Evolutionary conservation across 108 stramenopile species (phyloP), one percentile per base, ranked within the genome.

Genomic region (Chaetoceros muelleri): DNA sequence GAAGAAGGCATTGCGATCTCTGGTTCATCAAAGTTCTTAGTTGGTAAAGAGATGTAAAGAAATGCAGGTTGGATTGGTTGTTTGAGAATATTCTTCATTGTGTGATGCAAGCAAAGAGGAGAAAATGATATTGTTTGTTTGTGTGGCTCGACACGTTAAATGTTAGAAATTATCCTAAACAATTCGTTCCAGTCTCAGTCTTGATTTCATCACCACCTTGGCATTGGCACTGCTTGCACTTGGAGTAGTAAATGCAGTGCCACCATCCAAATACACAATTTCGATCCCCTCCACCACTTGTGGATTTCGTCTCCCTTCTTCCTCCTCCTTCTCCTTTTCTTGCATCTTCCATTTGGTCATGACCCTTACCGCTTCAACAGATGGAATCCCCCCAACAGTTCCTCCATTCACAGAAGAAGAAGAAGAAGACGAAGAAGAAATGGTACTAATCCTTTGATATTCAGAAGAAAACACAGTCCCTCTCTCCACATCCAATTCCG

Each of bases 1-100:
- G 53, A 93, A 94, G 65, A 86, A 80, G 51, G 90, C 93, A 5
- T 65, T 97, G 55, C 56, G 71, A 45, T 75, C 85, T 7, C 30
- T 93, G 45, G 79, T 71, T 10, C 49, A 76, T 47, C 70, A 70
- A 5, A 31, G 18, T 55, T 2, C 46, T 21, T 19, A 19, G 1
- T 46, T 21, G 3, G 19, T 2, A 46, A 46, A 1, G 22, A 22
- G 46, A n/a, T n/a, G n/a, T n/a, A n/a, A n/a, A n/a, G n/a, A n/a
- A n/a, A n/a, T n/a, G n/a, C n/a, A n/a, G n/a, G n/a, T n/a, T n/a
- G n/a, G n/a, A n/a, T n/a, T n/a, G n/a, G n/a, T n/a, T n/a, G n/a
- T n/a, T n/a, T n/a, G n/a, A n/a, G n/a, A n/a, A n/a, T n/a, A n/a
- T n/a, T n/a, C n/a, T n/a, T n/a, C n/a, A n/a, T n/a, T n/a, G n/a